Percentiles rank a stretch among this genome's conserved stretches.
These are phyloP conservation scores for Metrosideros polymorpha DNA, from an alignment of 441 rosid genomes.

Conservation along the genomic window DNA sequence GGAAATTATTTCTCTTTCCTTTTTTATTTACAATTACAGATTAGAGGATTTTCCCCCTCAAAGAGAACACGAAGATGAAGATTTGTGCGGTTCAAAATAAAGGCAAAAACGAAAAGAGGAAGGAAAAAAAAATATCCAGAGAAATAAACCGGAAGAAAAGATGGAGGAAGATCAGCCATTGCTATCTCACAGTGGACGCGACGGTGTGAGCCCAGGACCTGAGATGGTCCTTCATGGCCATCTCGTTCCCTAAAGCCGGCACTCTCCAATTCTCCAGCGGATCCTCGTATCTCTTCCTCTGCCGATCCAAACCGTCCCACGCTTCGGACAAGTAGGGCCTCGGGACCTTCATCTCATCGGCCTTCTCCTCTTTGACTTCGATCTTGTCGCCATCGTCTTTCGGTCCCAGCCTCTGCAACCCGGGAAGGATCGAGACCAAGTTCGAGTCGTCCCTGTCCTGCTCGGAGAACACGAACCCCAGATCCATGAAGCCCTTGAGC, in stretches of 20 bases:
- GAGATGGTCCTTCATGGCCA: constrained; percentile 57
- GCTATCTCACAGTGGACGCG: constrained; percentile 54
- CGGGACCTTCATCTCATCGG: neutral
- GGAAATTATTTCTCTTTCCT: neutral
- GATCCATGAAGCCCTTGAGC: constrained; percentile 59
- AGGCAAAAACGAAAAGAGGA: neutral
- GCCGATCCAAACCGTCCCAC: constrained; percentile 39
- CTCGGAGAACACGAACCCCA: constrained; percentile 59
- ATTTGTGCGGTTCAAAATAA: neutral
- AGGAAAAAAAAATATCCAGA: neutral
- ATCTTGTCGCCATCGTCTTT: neutral
- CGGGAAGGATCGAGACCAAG: constrained; percentile 43
- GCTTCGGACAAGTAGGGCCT: constrained; percentile 82
- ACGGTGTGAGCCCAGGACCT: constrained; percentile 76
- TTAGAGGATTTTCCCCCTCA: neutral
- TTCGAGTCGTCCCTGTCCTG: constrained; percentile 39
- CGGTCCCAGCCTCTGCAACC: constrained; percentile 35
- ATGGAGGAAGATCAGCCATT: neutral
- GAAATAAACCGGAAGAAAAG: neutral
- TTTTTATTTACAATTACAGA: constrained; percentile 6
- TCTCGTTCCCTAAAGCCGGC: constrained; percentile 39
- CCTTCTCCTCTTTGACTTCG: neutral
- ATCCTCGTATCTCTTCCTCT: constrained; percentile 20
- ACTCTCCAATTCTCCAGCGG: constrained; percentile 47
- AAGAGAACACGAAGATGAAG: neutral